Evolutionary conservation across 805 yeast genomes (phyloP), one percentile per base, ranked within the genome.

Genomic region (Candida dendrica): DNA sequence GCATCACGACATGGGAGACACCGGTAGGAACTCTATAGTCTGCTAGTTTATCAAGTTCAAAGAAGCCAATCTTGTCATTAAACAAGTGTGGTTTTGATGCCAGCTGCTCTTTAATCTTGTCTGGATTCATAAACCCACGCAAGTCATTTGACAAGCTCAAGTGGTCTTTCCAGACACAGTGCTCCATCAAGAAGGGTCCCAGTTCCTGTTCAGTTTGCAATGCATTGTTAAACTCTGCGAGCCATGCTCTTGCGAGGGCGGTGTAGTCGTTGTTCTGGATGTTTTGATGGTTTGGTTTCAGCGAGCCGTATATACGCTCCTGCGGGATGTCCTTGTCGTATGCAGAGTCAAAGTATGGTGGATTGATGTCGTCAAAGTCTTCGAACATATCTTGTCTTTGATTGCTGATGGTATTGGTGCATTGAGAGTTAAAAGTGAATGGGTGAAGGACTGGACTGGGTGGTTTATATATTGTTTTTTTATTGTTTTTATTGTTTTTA

Each of bases 81-180:
- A 53, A 48, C 16, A 43, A 42, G 20, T 42, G 42, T 13, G 42
- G 15, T 7, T 42, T 42, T 13, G 42, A 15, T 7, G 37, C 33
- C 7, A 60, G 34, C 6, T 43, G 45, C 13, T 44, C 32, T 36
- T 55, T 50, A 41, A 67, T 61, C 34, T 52, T 48, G 0, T 55
- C 55, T 7, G 57, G 49, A n/a, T 64, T 65, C 19, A 59, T 48
- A 44, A 52, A 60, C 42, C 59, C 61, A 31, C 60, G 61, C 29
- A 63, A 46, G 36, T 66, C 66, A 56, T 61, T 53, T 18, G 56
- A 50, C 27, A 66, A 49, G 15, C 59, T 47, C 30, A 64, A 48
- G 45, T 65, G 69, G 45, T 67, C 72, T 45, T 61, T 62, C 72
- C 71, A 66, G 31, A 58, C 44, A 1, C 60, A 51, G 43, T 62